Percentiles rank a stretch among this genome's conserved stretches.
These are phyloP conservation scores for Auriscalpium vulgare DNA, from an alignment of 768 basidiomycete species.

Conservation along the genomic window DNA sequence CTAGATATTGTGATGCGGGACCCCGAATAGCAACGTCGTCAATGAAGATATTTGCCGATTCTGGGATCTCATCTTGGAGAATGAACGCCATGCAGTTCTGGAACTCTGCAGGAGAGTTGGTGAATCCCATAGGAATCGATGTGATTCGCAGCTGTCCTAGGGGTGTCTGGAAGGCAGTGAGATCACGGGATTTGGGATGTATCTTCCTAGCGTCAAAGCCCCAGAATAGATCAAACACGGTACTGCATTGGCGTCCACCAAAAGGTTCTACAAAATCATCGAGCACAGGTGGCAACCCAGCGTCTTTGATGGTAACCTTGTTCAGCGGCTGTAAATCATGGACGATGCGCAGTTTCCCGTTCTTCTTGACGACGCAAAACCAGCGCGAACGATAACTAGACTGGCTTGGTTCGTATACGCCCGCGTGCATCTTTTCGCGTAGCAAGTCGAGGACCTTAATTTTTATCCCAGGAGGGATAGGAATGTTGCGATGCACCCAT, in stretches of 20 bases:
- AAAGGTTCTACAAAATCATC: conserved; percentile 14
- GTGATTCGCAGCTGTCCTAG: background rate
- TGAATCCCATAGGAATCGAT: background rate
- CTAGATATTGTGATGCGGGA: background rate
- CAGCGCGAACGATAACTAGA: conserved; percentile 30
- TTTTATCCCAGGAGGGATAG: background rate
- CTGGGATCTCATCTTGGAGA: conserved; percentile 23
- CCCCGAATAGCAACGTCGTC: conserved; percentile 19
- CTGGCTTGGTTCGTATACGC: conserved; percentile 29
- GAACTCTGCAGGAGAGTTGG: conserved; percentile 10
- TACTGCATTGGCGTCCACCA: conserved; percentile 16
- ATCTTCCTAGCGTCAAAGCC: background rate
- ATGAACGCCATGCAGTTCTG: conserved; percentile 27
- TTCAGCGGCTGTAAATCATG: conserved; percentile 22
- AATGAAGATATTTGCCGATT: conserved; percentile 21
- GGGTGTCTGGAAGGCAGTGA: background rate
- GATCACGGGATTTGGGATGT: background rate
- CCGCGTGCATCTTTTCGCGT: background rate
- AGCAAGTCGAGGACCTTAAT: background rate
- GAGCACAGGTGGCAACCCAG: conserved; percentile 3
- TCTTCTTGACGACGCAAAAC: conserved; percentile 31
- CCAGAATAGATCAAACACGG: conserved; percentile 25
- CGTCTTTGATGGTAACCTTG: background rate
- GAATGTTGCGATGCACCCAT: background rate
- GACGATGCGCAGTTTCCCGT: conserved; percentile 16